Evolutionary conservation across 768 basidiomycete genomes (phyloP), one percentile per base, ranked within the genome.

Genomic region (Boletellus emodensis): DNA sequence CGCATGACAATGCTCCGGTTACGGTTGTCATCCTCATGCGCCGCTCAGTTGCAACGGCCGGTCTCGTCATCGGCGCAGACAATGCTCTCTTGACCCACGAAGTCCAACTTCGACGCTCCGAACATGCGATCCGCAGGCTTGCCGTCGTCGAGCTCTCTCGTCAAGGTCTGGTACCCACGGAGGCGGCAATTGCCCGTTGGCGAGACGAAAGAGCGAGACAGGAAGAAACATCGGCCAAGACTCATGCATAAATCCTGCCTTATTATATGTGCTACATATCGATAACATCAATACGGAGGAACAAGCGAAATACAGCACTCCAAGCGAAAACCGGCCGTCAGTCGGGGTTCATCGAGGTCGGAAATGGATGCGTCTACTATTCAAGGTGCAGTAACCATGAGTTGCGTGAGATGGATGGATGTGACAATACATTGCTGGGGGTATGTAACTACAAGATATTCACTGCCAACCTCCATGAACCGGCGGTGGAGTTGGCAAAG

Each of bases 131-230:
- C 35, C 82, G 91, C 34, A 76, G 80, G 45, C 76, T 88, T 64
- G 91, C 91, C 10, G 76, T 86, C 37, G 72, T 84, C 32, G 89
- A 90, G 48, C 77, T 94, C 41, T 82, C 85, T 15, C 76, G 81
- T 35, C 80, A 80, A 52, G 91, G 91, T 22, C 72, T 87, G 39
- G 78, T 94, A 46, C 81, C 82, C 2, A 92, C 90, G 7, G 91
- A 94, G 67, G 82, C 86, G 9, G 90, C 87, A 54, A 93, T 94
- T 30, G 75, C 81, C 30, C 83, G 81, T 64, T 94, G 91, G 91
- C 85, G 79, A 62, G 78, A 72, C 49, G 72, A 75, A 56, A 70
- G 67, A 54, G 60, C 66, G 49, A 61, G 49, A 46, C 50, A 52
- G 33, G 51, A 58, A 26, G 40, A 40, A 53, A 39, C 44, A 8